phyloP scores from a whole-genome alignment of 2,329 filamentous ascomycete species.

The Cordyceps fumosorosea region DNA sequence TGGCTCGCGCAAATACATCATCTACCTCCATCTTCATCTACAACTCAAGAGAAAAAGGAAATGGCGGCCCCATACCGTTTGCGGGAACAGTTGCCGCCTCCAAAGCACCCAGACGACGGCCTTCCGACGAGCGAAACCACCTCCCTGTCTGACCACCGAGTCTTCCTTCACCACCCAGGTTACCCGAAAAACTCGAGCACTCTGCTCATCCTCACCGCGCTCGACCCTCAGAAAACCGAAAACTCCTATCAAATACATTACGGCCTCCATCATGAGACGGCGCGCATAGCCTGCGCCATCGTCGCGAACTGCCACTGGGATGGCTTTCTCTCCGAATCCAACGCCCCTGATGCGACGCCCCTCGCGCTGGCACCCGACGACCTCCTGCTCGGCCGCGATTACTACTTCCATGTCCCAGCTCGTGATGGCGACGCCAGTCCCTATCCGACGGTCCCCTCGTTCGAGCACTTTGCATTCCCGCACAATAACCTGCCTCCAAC shows the following conservation, averaged over 20 bases:
- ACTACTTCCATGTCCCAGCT: not conserved
- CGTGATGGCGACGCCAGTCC: too few species aligned
- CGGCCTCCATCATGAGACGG: too few species aligned
- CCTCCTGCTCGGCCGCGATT: not conserved
- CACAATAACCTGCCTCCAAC: not conserved
- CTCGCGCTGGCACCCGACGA: not conserved
- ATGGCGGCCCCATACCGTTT: not conserved
- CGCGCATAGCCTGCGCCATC: too few species aligned
- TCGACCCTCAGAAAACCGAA: not conserved
- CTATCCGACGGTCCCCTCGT: too few species aligned
- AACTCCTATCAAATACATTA: not conserved
- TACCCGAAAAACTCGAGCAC: constrained; percentile 1
- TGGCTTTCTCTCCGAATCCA: too few species aligned
- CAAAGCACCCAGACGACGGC: not conserved
- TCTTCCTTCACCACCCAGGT: not conserved
- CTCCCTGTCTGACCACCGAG: not conserved
- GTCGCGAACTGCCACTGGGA: too few species aligned
- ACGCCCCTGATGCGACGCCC: not conserved
- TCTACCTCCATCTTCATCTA: not conserved
- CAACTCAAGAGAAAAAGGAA: not conserved
- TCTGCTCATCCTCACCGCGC: not conserved
- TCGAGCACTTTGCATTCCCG: too few species aligned
- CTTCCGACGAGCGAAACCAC: not conserved
- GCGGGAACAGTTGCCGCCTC: not conserved
- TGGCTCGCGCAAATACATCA: not conserved